phyloP scores from a whole-genome alignment of 1,139 yeast species.

The Arxiozyma bovina region DNA sequence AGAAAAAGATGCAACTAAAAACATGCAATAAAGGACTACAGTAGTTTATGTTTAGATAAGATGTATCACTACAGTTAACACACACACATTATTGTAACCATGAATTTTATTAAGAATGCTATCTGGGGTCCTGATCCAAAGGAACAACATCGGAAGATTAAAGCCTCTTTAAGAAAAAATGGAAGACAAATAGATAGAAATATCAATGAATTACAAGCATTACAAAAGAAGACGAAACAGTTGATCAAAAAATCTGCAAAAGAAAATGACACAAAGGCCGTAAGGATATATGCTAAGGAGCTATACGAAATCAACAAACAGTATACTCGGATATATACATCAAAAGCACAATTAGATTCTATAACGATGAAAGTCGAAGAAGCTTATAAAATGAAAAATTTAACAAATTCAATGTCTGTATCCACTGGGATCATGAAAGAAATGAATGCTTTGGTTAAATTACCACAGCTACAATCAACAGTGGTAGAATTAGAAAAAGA shows the following conservation, averaged over 20 bases:
- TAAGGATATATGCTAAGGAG: constrained; percentile 75
- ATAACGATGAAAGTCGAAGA: constrained; percentile 86
- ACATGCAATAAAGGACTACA: not conserved
- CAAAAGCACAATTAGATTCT: constrained; percentile 79
- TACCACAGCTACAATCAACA: constrained; percentile 76
- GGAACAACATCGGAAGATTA: constrained; percentile 86
- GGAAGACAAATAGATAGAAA: constrained; percentile 73
- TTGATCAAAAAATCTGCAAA: constrained; percentile 71
- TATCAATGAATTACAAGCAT: constrained; percentile 51
- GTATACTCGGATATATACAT: constrained; percentile 60
- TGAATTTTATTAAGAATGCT: constrained; percentile 72
- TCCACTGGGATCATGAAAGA: constrained; percentile 83
- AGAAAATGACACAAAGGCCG: constrained; percentile 66
- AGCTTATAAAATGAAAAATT: constrained; percentile 76
- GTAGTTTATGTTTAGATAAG: not conserved
- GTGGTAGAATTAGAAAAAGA: constrained; percentile 86
- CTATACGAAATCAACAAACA: constrained; percentile 67
- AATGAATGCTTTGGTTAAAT: constrained; percentile 64
- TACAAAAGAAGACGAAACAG: constrained; percentile 67
- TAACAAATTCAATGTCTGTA: constrained; percentile 73
- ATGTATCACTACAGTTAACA: not conserved
- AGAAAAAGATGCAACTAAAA: not conserved
- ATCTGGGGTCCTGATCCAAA: constrained; percentile 95
- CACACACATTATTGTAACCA: constrained; percentile 18
- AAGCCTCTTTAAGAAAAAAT: constrained; percentile 72